Percentiles rank a stretch among this genome's conserved stretches.
phyloP scores from a whole-genome alignment of 2,329 filamentous ascomycete species.

The Davidsoniella eucalypti region DNA sequence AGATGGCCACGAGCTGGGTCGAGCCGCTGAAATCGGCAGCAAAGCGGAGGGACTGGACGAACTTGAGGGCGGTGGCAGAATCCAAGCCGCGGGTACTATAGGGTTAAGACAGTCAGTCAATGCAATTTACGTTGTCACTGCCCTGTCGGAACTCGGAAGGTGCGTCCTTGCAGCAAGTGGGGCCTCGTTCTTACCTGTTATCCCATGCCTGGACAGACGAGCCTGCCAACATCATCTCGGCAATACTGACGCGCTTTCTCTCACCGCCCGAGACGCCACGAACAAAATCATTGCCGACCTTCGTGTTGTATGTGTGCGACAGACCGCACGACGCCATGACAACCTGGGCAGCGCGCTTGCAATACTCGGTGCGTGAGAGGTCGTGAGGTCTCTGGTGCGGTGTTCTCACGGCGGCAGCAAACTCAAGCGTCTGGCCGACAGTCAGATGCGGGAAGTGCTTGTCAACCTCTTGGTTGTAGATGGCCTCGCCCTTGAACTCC shows the following conservation, averaged over 20 bases:
- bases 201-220: conserved; percentile 48
- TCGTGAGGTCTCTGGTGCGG: conserved; percentile 47
- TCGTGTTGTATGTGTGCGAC: conserved; percentile 54
- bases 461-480: conserved; percentile 64
- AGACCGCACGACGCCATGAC: conserved; percentile 59
- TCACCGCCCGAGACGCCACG: conserved; percentile 57
- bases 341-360: conserved; percentile 45
- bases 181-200: conserved; percentile 30
- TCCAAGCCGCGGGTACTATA: conserved; percentile 51
- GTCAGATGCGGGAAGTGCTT: conserved; percentile 65
- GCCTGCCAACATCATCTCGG: conserved; percentile 54
- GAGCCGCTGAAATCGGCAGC: conserved; percentile 46
- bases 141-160: not conserved
- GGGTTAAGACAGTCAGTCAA: not conserved
- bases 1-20: conserved; percentile 51
- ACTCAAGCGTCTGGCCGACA: conserved; percentile 56
- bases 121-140: not conserved
- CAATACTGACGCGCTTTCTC: conserved; percentile 66
- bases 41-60: conserved; percentile 49
- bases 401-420: conserved; percentile 53
- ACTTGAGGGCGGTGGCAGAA: conserved; percentile 56
- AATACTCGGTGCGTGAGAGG: conserved; percentile 43
- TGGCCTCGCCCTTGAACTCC: conserved; percentile 47
- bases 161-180: not conserved
- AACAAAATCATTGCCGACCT: conserved; percentile 58